These are phyloP conservation scores for Anacardium occidentale DNA, from an alignment of 345 rosid species.

Conservation along the genomic window DNA sequence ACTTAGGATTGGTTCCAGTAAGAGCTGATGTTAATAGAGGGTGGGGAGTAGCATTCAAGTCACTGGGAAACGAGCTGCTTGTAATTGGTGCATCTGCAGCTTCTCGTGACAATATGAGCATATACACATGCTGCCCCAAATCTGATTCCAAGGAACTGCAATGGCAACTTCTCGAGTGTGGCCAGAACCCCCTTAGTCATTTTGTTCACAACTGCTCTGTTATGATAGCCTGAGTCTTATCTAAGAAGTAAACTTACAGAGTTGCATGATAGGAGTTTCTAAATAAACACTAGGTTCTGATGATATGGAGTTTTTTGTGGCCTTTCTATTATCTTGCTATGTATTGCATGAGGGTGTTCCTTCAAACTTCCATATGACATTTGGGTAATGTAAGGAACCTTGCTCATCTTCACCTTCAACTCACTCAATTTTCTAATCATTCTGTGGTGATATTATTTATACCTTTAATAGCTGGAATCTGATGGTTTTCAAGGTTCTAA, in stretches of 20 bases:
- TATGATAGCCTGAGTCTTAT: slow-evolving; percentile 38
- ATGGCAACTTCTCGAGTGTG: slow-evolving; percentile 68
- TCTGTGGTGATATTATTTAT: neutral
- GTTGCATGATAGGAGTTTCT: slow-evolving; percentile 4
- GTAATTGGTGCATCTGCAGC: slow-evolving; percentile 65
- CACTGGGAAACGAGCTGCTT: slow-evolving; percentile 72
- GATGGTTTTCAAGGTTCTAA: no score
- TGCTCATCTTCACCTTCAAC: neutral
- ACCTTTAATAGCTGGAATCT: neutral
- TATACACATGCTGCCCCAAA: slow-evolving; percentile 66
- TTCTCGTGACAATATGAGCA: slow-evolving; percentile 51
- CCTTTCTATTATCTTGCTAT: slow-evolving; percentile 4
- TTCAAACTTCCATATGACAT: slow-evolving; percentile 6
- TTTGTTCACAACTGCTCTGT: slow-evolving; percentile 80
- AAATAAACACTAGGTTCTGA: slow-evolving; percentile 18
- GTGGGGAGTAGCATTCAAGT: slow-evolving; percentile 96
- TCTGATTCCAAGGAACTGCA: slow-evolving; percentile 34
- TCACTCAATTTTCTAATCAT: neutral
- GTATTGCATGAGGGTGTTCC: slow-evolving; percentile 5
- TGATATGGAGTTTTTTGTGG: slow-evolving; percentile 9
- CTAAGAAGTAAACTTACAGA: slow-evolving; percentile 7
- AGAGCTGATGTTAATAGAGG: slow-evolving; percentile 67
- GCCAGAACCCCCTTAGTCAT: slow-evolving; percentile 55
- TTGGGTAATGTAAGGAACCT: slow-evolving; percentile 6
- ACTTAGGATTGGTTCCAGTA: slow-evolving; percentile 68